Evolutionary conservation across 2,329 filamentous ascomycete species (phyloP).

Genomic region (Colletotrichum viniferum): DNA sequence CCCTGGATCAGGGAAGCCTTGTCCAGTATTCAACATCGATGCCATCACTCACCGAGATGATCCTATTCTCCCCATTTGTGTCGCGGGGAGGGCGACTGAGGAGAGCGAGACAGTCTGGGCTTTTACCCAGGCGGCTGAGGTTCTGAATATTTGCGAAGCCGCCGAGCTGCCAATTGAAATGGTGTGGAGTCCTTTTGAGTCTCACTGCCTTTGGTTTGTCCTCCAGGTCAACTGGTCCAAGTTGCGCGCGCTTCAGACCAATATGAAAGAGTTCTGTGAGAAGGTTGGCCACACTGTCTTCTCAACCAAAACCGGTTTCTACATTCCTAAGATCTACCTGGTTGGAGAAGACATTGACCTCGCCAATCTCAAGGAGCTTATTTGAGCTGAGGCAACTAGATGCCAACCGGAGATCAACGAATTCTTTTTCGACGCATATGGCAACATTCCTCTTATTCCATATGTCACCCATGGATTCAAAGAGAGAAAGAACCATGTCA

Average conservation of each 20-base stretch:
- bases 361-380: constrained; percentile 47
- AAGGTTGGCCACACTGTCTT: constrained; percentile 47
- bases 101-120: background rate
- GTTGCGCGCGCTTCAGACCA: constrained; percentile 59
- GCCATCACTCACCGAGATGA: constrained; percentile 50
- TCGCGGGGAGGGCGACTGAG: constrained; percentile 33
- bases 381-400: constrained; percentile 52
- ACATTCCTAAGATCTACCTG: constrained; percentile 47
- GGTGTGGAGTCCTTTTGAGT: constrained; percentile 36
- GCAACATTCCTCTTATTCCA: constrained; percentile 47
- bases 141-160: background rate
- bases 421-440: constrained; percentile 44
- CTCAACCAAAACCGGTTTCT: constrained; percentile 42
- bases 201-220: constrained; percentile 42
- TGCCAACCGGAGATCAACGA: constrained; percentile 49
- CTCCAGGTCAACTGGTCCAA: constrained; percentile 62
- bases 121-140: background rate
- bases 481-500: constrained; percentile 35
- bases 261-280: constrained; percentile 38
- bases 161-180: background rate
- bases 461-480: constrained; percentile 44
- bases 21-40: constrained; percentile 48
- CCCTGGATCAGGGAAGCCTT: background rate
- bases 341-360: constrained; percentile 54
- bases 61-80: constrained; percentile 52